Evolutionary conservation across 139 green algal genomes (phyloP), one percentile per base, ranked within the genome.

Genomic region (Chlamydomonas urium): DNA sequence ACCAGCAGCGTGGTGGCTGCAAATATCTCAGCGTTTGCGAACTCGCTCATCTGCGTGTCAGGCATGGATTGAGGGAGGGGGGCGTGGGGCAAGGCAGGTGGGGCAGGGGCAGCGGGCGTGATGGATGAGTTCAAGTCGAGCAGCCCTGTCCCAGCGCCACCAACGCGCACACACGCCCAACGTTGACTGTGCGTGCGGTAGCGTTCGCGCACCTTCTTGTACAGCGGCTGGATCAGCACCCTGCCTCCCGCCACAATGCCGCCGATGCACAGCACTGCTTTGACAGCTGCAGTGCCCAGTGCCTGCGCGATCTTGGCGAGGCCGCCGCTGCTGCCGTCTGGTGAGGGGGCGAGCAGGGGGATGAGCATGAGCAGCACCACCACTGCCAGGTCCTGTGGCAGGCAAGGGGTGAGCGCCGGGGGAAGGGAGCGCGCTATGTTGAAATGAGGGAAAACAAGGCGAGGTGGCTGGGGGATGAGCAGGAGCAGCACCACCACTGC

Each of bases 311-410:
- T 97, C 26, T 80, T 83, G 36, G 72, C 59, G 6, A 93, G 71
- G 67, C 89, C 90, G 4, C 74, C 83, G 6, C 71, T 79, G 65
- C 59, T 53, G 23, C 59, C 66, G 56, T 69, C 85, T 61, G 65
- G 83, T 29, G 76, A 75, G 60, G 92, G 94, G 4, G 95, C 95
- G 63, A 99, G 84, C 72, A 99, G 87, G 17, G 95, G 95, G 59
- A 98, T 96, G 65, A 99, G 85, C 92, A 99, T 99, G 53, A 99
- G 92, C 75, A 99, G 86, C 67, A 97, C 91, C 58, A 99, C 95
- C n/a, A 99, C 95, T 10, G 94, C 93, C 35, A 99, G 81, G 75
- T 99, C 95, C 86, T 97, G 90, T 23, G 47, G 2, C 6, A n/a
- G n/a, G n/a, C 32, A 4, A 2, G 4, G 21, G 62, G 50, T 14